Evolutionary conservation across 441 rosid genomes (phyloP), one percentile per base, ranked within the genome.

Genomic region (Hura crepitans): DNA sequence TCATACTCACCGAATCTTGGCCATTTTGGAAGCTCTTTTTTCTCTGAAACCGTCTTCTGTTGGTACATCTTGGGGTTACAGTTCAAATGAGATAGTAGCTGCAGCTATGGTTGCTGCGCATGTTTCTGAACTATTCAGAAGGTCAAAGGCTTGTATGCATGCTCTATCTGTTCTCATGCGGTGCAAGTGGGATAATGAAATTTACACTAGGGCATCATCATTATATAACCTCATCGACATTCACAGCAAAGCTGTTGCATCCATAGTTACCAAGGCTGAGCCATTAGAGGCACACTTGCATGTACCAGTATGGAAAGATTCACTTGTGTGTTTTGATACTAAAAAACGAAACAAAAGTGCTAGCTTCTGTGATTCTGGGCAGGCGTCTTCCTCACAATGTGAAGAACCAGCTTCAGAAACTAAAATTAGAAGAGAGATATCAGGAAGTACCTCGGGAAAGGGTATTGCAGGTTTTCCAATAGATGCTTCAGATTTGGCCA

Each of bases 101-200:
- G 99, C 99, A 28, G 98, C 99, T 74, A 95, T 95, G 99, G 99
- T 95, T 78, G 99, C 99, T 6, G 99, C 99, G 72, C 99, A 95
- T 76, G 83, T 95, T 74, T 95, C 99, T 49, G 99, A 96, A 79
- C 78, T 96, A 61, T 91, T 96, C 79, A 84, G 97, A 79, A 87
- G 87, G 71, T 96, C 99, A 50, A 96, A 89, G 85, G 92, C 99
- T 65, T 89, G 97, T 80, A 91, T 82, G 85, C 93, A 82, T 69
- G 93, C 99, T 6, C 85, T 96, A 66, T 89, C 96, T 58, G 87
- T 89, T 68, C 75, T 96, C 66, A 89, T 91, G 91, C 86, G 88
- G 53, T 96, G 99, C 85, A 91, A 89, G 75, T 92, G 97, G 97
- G 96, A 96, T 77, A 82, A 82, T 71, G 96, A 96, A 81, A 92